phyloP scores from a whole-genome alignment of 768 basidiomycete genomes.

The Xerocomus brunneocitrinus region DNA sequence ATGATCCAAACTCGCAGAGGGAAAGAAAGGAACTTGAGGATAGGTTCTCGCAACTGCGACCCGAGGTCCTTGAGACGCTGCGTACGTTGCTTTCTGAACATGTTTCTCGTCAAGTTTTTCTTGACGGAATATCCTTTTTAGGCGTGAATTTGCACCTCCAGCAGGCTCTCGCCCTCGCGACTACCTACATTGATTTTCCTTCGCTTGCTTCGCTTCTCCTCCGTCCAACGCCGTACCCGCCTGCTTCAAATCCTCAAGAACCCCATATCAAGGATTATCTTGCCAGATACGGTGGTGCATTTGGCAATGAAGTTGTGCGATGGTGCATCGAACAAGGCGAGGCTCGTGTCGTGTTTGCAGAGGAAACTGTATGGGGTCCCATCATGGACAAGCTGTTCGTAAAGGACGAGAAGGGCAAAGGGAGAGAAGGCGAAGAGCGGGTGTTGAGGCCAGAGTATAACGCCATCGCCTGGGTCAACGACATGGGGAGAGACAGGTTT shows the following conservation, averaged over 20 bases:
- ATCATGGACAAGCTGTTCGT: conserved; percentile 72
- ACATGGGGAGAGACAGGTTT: conserved; percentile 67
- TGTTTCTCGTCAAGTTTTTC: background rate
- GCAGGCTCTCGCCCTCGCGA: conserved; percentile 78
- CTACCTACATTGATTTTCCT: conserved; percentile 80
- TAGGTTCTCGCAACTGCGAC: conserved; percentile 65
- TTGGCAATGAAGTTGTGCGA: conserved; percentile 83
- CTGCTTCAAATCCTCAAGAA: conserved; percentile 59
- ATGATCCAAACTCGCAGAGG: conserved; percentile 46
- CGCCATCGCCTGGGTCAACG: conserved; percentile 82
- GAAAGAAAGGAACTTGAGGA: conserved; percentile 60
- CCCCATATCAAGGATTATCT: conserved; percentile 67
- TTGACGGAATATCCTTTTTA: conserved; percentile 24
- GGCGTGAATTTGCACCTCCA: conserved; percentile 62
- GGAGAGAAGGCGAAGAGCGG: conserved; percentile 30
- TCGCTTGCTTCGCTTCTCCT: conserved; percentile 84
- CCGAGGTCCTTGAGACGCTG: conserved; percentile 74
- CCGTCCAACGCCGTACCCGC: conserved; percentile 57
- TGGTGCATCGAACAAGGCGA: conserved; percentile 94
- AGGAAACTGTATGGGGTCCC: conserved; percentile 55
- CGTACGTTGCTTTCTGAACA: conserved; percentile 46
- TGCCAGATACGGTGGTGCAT: conserved; percentile 72
- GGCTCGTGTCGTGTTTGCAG: conserved; percentile 74
- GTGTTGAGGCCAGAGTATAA: conserved; percentile 42
- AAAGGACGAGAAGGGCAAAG: conserved; percentile 22